phyloP scores from a whole-genome alignment of 768 basidiomycete species.

The Leccinum imitatum region DNA sequence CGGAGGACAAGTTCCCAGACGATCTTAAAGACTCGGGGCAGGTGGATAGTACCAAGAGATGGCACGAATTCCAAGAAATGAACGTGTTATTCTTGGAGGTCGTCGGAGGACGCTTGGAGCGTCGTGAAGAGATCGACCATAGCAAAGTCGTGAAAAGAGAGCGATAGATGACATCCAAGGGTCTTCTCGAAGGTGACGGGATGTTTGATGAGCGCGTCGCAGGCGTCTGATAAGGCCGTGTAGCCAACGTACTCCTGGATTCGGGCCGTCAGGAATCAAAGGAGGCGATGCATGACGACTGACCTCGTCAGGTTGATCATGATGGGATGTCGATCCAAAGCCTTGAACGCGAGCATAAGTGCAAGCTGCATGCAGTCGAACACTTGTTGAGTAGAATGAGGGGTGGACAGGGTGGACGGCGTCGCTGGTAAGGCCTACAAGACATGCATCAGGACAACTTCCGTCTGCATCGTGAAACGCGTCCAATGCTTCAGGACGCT shows the following conservation, averaged over 20 bases:
- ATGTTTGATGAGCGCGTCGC: conserved; percentile 51
- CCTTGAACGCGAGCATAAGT: conserved; percentile 64
- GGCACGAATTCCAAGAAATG: conserved; percentile 41
- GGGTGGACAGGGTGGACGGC: conserved; percentile 27
- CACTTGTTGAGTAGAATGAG: conserved; percentile 39
- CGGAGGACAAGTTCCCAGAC: conserved; percentile 52
- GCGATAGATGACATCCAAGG: conserved; percentile 65
- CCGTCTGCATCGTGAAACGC: conserved; percentile 83
- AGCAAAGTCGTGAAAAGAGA: conserved; percentile 66
- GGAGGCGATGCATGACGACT: conserved; percentile 31
- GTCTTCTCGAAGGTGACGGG: conserved; percentile 51
- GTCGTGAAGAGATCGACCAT: conserved; percentile 53
- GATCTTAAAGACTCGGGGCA: conserved; percentile 60
- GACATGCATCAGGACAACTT: conserved; percentile 63
- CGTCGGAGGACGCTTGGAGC: conserved; percentile 36
- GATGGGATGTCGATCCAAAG: conserved; percentile 49
- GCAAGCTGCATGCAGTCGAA: conserved; percentile 58
- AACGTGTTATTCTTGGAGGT: conserved; percentile 41
- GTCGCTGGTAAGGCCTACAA: conserved; percentile 53
- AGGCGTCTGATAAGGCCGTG: conserved; percentile 57
- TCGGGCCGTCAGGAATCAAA: not conserved
- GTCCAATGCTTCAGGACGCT: conserved; percentile 65
- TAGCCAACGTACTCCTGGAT: conserved; percentile 55
- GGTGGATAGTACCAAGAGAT: conserved; percentile 49
- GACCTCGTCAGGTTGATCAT: conserved; percentile 55